Base-by-base conservation (phyloP, 2,329 filamentous ascomycete genomes). In the Ophiocordyceps camponoti-leonardi region DNA sequence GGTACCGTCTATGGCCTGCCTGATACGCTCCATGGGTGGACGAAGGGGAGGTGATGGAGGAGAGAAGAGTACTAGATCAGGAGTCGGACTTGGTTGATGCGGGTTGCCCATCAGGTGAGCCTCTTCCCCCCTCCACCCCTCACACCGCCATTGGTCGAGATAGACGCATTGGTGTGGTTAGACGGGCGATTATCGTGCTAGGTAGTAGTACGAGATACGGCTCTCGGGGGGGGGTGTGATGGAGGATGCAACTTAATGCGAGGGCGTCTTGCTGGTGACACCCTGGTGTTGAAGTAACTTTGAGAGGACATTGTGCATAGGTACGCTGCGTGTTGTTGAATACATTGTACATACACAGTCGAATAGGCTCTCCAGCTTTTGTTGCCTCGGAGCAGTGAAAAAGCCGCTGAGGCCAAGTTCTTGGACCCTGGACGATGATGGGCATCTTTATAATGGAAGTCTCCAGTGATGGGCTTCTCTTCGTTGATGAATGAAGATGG, bases 1-100 rank as follows among this genome's bases (percentile, higher is more conserved):
- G 54, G n/a, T 59, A 59, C 46, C n/a, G n/a, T 59, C 61, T 42
- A 50, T 41, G 6, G 50, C 44, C 1, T 56, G 44, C 8, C 45
- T 49, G 51, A 59, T 44, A 35, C 47, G 46, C 12, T 41, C 41
- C 54, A 56, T 58, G 46, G 16, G n/a, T n/a, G 46, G 8, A 28
- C 26, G 10, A 28, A 11, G 26, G 6, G 33, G 10, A 18, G 16
- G 31, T 14, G 31, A 13, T 16, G 31, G 31, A 13, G 13, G 13
- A 5, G 11, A 16, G 5, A 16, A 16, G 31, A 35, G 11, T 14
- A 16, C 22, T 23, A 18, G 33, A 37, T 16, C 16, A n/a, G 3
- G n/a, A 11, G 8, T 11, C n/a, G 6, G 35, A 6, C 35, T 39
- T 18, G 35, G 18, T 14, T 12, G 11, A 37, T 37, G 33, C 33